Evolutionary conservation across 202 grass and related monocot species (phyloP).

Genomic region (Bolboschoenoplectus hybrid): DNA sequence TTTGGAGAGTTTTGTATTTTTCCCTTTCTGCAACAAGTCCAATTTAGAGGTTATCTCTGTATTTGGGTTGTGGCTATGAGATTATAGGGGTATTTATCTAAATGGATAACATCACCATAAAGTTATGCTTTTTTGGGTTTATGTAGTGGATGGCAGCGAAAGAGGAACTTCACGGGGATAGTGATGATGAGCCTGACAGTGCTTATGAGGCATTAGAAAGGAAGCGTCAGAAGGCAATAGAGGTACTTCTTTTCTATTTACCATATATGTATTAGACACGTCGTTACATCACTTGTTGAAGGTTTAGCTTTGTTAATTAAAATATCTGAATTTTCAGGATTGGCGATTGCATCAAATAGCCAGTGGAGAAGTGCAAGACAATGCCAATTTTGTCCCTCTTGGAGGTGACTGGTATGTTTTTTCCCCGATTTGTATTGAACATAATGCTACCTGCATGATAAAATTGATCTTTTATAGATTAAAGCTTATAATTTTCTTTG

Average conservation of each 20-base stretch:
- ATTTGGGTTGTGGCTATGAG: neutral
- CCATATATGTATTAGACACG: slow-evolving; percentile 11
- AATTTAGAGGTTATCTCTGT: neutral
- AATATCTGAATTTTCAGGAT: slow-evolving; percentile 48
- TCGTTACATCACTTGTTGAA: neutral
- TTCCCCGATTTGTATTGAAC: neutral
- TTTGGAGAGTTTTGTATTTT: neutral
- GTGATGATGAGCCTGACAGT: slow-evolving; percentile 86
- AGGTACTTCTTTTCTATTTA: slow-evolving; percentile 48
- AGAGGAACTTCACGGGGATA: slow-evolving; percentile 84
- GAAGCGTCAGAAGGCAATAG: slow-evolving; percentile 89
- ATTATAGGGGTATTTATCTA: neutral
- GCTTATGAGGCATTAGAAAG: slow-evolving; percentile 75
- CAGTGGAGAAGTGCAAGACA: slow-evolving; percentile 79
- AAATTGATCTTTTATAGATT: neutral
- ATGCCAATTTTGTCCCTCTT: slow-evolving; percentile 93
- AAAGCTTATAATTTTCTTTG: neutral
- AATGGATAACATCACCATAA: neutral
- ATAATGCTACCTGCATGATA: neutral
- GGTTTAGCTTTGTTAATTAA: slow-evolving; percentile 13
- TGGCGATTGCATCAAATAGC: slow-evolving; percentile 80
- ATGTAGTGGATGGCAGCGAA: slow-evolving; percentile 98
- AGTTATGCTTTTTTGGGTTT: slow-evolving; percentile 29
- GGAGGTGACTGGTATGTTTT: slow-evolving; percentile 83
- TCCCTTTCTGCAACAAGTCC: slow-evolving; percentile 4